Evolutionary conservation across 2,329 filamentous ascomycete species (phyloP), one percentile per base, ranked within the genome.

Genomic region (Ampelomyces quisqualis): DNA sequence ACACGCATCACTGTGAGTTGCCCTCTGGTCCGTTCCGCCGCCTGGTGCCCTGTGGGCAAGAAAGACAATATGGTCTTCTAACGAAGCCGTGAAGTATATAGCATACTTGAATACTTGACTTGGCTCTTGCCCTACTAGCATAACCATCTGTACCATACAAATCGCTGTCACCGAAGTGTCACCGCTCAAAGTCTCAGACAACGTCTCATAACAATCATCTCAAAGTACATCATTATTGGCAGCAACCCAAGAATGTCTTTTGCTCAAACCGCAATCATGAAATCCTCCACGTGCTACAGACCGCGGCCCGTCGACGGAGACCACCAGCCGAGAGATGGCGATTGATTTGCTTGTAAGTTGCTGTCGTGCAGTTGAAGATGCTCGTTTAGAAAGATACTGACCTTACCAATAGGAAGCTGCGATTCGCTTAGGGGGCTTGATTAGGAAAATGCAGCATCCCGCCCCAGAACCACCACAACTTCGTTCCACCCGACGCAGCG

Each of bases 1-100:
- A 22, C 27, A 18, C 22, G 24, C 21, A 40, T 40, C 60, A 56
- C 54, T 41, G 49, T 45, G 31, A 40, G 51, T 60, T 60, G 62
- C 60, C 62, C 62, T 58, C 44, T 54, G 49, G 60, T 48, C 40
- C 45, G 56, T 56, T 41, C 41, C 34, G 51, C 52, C 38, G 47
- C 43, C 38, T 43, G 49, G 56, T 59, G 60, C 60, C 58, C 57
- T 45, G 56, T 57, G 52, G 43, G 51, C 40, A 40, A 49, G 49
- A 51, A 52, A 49, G 52, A 48, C 53, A 47, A 40, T 44, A 30
- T 45, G 43, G 45, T 49, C 32, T 43, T 49, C 40, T 37, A 39
- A 43, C 28, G n/a, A 40, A 43, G 47, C 37, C 42, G 36, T 52
- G 43, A 44, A 47, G 40, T 38, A 45, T 45, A 21, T 40, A 37